Evolutionary conservation across 176 grass and related monocot species (phyloP), one percentile per base, ranked within the genome.

Genomic region (Eragrostis curvula): DNA sequence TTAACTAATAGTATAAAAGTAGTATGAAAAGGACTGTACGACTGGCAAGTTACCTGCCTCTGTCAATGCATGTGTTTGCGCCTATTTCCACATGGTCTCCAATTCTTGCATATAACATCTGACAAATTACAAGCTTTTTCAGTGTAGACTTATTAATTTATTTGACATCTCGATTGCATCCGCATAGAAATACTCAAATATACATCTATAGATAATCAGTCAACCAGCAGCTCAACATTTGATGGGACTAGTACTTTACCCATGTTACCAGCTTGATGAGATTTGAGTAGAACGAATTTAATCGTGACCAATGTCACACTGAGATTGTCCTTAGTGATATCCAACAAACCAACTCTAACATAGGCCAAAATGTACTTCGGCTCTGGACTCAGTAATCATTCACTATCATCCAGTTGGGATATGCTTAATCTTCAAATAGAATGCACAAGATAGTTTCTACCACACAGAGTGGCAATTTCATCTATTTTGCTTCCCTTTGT

Each of bases 41-140:
- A 12, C 12, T 70, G 21, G 53, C 5, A 74, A 53, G 44, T 89
- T 77, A 98, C 95, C 95, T 98, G 64, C 95, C 92, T 86, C 95
- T 95, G 72, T 98, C 92, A 77, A 98, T 89, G 68, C 95, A 98
- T 82, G 95, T 91, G 59, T 95, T 98, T 87, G 92, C 92, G 0
- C 95, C 95, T 79, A 98, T 91, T 77, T 98, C 95, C 81, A 96
- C 94, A 89, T 93, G 85, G 72, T 97, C 47, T 21, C 88, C 90
- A 46, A 97, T 91, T 89, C 28, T 93, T 27, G 83, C 90, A 67
- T 79, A 68, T 53, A 93, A 23, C 52, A 82, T 88, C 94, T 93
- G 83, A 60, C 51, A 81, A 73, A 47, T 53, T 76, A 48, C 43
- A 81, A 76, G 24, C 3, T 72, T 64, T 43, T 56, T 30, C 36